Evolutionary conservation across 2,329 filamentous ascomycete genomes (phyloP).

Genomic region (Penicillium psychrosexuale): DNA sequence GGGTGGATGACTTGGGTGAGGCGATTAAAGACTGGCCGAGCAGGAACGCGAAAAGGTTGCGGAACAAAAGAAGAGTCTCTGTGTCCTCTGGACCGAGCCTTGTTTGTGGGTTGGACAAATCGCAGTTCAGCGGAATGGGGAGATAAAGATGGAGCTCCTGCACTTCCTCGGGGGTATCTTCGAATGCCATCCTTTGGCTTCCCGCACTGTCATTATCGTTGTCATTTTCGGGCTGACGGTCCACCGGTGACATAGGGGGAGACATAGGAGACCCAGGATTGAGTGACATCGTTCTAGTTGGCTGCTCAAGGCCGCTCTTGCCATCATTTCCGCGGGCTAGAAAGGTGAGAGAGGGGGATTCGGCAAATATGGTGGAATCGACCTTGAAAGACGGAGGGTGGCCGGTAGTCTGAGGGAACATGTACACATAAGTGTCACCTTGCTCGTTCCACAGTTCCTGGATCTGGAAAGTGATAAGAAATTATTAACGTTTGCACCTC

Average conservation of each 20-base stretch:
- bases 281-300: slow-evolving; percentile 32
- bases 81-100: slow-evolving; percentile 48
- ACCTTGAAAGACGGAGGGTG: slow-evolving; percentile 60
- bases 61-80: slow-evolving; percentile 57
- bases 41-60: slow-evolving; percentile 63
- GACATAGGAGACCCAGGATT: slow-evolving; percentile 26
- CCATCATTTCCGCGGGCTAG: slow-evolving; percentile 53
- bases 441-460: slow-evolving; percentile 61
- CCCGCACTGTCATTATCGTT: slow-evolving; percentile 45
- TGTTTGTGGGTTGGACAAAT: slow-evolving; percentile 39
- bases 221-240: slow-evolving; percentile 27
- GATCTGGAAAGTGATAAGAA: slow-evolving; percentile 38
- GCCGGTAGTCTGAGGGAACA: slow-evolving; percentile 57
- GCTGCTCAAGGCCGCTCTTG: slow-evolving; percentile 38
- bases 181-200: slow-evolving; percentile 48
- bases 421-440: slow-evolving; percentile 62
- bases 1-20: slow-evolving; percentile 52
- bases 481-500: not conserved
- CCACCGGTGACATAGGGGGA: slow-evolving; percentile 32
- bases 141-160: slow-evolving; percentile 55
- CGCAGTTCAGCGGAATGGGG: slow-evolving; percentile 55
- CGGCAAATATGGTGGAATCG: slow-evolving; percentile 57
- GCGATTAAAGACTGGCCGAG: slow-evolving; percentile 61
- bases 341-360: slow-evolving; percentile 55
- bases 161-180: slow-evolving; percentile 45